phyloP scores from a whole-genome alignment of 306 rosid genomes.

The Luffa acutangula region DNA sequence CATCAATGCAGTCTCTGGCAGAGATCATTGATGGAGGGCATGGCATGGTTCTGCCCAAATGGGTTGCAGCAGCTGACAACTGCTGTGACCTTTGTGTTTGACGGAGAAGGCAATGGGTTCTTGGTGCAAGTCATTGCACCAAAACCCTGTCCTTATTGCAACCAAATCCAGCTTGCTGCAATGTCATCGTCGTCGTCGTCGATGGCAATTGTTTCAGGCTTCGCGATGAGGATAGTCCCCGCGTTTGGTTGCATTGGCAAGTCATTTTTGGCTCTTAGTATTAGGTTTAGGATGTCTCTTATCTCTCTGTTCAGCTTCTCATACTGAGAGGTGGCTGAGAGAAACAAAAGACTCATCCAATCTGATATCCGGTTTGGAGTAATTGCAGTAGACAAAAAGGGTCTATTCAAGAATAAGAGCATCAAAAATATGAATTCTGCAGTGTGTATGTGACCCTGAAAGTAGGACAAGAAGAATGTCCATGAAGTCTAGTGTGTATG shows the following conservation, averaged over 20 bases:
- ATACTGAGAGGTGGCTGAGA: not conserved
- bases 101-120: conserved; percentile 14
- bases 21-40: conserved; percentile 39
- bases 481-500: not conserved
- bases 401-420: conserved; percentile 8
- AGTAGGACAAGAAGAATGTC: conserved; percentile 2
- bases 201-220: conserved; percentile 16
- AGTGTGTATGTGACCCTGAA: not conserved
- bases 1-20: conserved; percentile 34
- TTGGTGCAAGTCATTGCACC: conserved; percentile 1
- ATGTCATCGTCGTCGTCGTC: not conserved
- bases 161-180: conserved; percentile 35
- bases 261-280: conserved; percentile 58
- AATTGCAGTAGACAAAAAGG: not conserved
- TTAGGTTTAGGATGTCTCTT: not conserved
- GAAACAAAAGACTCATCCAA: conserved; percentile 5
- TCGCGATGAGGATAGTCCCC: conserved; percentile 20
- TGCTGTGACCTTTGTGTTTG: conserved; percentile 67
- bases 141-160: conserved; percentile 27
- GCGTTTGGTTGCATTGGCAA: conserved; percentile 55
- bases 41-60: conserved; percentile 52
- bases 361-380: not conserved
- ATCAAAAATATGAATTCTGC: not conserved
- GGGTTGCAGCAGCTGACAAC: conserved; percentile 64
- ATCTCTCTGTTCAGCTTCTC: not conserved